Evolutionary conservation across 1,284 basidiomycete genomes (phyloP), one percentile per base, ranked within the genome.

Genomic region (Mycena citricolor): DNA sequence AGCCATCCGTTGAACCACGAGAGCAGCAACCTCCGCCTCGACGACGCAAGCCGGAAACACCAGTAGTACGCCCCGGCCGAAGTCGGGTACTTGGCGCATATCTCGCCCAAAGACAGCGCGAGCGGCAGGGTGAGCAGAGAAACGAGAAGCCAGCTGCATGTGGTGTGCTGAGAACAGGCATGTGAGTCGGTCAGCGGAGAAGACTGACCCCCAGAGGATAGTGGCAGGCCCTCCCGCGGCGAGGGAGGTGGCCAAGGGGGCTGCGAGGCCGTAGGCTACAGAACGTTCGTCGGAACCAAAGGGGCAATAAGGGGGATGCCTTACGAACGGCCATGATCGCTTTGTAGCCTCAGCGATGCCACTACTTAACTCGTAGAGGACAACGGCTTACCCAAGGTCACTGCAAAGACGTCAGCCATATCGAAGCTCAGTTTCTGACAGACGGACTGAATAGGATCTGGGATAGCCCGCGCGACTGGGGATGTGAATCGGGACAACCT

Each of bases 1-100:
- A 80, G 59, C 77, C 77, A 80, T 7, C 77, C 77, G 47, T 74
- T 74, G 35, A 79, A 72, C 77, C 77, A 80, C 7, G 74, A 77
- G 3, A 70, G 56, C 4, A 77, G 37, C 7, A 76, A 57, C 37
- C 71, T 64, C 32, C 62, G 64, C 25, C 57, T 61, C 0, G 71
- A 69, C 5, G 75, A 64, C 0, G 74, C 69, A 4, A 80, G 62
- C 19, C 70, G 66, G 54, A 71, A 79, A 39, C 70, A 73, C 77
- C 77, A 79, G 51, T 79, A 80, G 49, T 78, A 79, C 2, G 77
- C 72, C 17, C 77, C 77, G 1, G 75, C 77, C 0, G 76, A 76
- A 2, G 77, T 79, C 0, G 77, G 77, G 48, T 76, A 79, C 47
- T 74, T 74, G 4, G 77, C 74, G 30, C 71, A 73, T 23, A 79